Conservation (phyloP, 371 early-diverging fungal species). For the Mucor racemosus region DNA sequence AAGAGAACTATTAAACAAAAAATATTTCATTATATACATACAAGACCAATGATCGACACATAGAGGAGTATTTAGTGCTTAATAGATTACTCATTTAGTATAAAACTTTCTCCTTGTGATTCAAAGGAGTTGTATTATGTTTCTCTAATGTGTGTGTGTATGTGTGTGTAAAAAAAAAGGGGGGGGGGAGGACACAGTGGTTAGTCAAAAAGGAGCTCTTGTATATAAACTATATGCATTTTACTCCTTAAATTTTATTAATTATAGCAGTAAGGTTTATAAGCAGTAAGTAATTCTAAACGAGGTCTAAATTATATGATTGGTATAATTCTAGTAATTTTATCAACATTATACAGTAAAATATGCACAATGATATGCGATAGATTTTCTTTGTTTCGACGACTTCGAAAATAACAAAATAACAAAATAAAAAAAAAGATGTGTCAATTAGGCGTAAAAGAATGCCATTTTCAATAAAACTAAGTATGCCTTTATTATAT, state of each 20-base stretch:
- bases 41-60: conserved; percentile 10
- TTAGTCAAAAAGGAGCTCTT: not conserved
- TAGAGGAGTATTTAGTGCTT: conserved; percentile 3
- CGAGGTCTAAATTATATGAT: not conserved
- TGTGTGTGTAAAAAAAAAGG: not conserved
- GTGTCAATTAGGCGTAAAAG: not conserved
- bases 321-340: conserved; percentile 1
- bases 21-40: conserved; percentile 4
- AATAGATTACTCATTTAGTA: conserved; percentile 4
- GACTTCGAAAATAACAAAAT: not conserved
- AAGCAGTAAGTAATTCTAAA: conserved; percentile 4
- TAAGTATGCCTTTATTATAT: too few relatives aligned
- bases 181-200: not conserved
- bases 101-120: conserved; percentile 2
- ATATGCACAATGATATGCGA: not conserved
- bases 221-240: conserved; percentile 4
- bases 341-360: not conserved
- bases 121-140: not conserved
- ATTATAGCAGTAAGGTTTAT: conserved; percentile 7
- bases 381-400: not conserved
- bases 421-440: too few relatives aligned
- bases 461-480: too few relatives aligned
- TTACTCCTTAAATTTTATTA: conserved; percentile 8
- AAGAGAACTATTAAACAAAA: not conserved
- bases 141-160: not conserved